phyloP scores from a whole-genome alignment of 768 basidiomycete genomes.

The Suillus luteus region DNA sequence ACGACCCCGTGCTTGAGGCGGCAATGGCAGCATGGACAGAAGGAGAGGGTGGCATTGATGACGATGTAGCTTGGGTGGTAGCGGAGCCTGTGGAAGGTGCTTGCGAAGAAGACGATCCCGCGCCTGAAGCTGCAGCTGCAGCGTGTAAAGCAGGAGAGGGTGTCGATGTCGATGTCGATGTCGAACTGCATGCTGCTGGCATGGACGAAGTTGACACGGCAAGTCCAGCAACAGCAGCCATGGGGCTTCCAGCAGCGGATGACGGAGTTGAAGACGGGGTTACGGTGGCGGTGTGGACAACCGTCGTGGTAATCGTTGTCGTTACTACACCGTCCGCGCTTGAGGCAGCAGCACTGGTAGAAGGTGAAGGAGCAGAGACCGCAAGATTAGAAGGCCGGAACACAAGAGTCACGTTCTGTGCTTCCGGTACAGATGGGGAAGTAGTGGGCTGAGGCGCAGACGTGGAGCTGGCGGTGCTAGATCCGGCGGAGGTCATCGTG shows the following conservation, averaged over 20 bases:
- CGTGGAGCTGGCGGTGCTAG: conserved; percentile 20
- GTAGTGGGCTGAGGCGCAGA: conserved; percentile 17
- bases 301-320: conserved; percentile 31
- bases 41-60: background rate
- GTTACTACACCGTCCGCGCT: conserved; percentile 11
- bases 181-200: background rate
- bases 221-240: conserved; percentile 7
- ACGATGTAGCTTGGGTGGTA: conserved; percentile 2
- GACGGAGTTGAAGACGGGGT: conserved; percentile 17
- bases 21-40: background rate
- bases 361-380: conserved; percentile 20
- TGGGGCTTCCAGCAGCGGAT: conserved; percentile 9
- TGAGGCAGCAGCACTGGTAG: background rate
- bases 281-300: conserved; percentile 17
- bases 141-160: conserved; percentile 1
- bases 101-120: background rate
- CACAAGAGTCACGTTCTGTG: conserved; percentile 50
- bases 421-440: conserved; percentile 14
- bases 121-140: background rate
- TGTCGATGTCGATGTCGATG: background rate
- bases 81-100: background rate
- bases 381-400: conserved; percentile 46
- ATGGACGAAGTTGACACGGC: background rate
- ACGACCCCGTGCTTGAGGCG: background rate
- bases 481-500: conserved; percentile 11